Base-by-base conservation (phyloP, 805 yeast species). In the Candida nitratophila region DNA sequence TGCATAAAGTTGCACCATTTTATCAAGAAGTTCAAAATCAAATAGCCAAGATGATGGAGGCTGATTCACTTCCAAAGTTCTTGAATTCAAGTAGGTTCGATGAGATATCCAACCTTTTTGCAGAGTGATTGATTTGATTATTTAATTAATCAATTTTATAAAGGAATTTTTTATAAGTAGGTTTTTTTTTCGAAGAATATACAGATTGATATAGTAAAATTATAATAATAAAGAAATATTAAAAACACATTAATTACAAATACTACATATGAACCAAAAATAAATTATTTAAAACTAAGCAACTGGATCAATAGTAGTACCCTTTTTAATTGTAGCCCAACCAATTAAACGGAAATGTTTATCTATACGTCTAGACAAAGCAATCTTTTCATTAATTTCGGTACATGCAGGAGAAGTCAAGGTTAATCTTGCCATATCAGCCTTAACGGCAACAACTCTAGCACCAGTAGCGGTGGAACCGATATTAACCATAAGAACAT, bases 391-490 rank as follows among this genome's bases (percentile, higher is more conserved):
- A 55, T 95, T 87, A 42, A 91, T 77, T 74, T 91, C 97, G 33
- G 99, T 91, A 81, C 99, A 93, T 40, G 98, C 99, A 45, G 99
- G 99, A 40, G 96, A 83, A 40, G 98, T 91, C 64, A 93, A 78
- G 63, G 88, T 89, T 61, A 93, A 77, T 77, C 96, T 87, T 39
- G 99, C 99, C 96, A 95, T 88, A 78, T 93, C 99, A 49, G 98
- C 98, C 69, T 88, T 86, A 44, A 93, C 98, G 41, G 96, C 96
- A 55, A 89, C 84, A 53, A 93, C 99, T 69, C 97, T 86, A 45
- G 99, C 99, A 71, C 99, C 99, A 29, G 98, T 88, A 44, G 99
- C 97, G 41, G 98, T 93, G 24, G 99, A 93, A 51, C 99, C 99
- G 59, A 93, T 95, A 68, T 95, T 93, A 42, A 93, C 99, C 99